Base-by-base conservation (phyloP, 495 filamentous ascomycete species). In the Glonium stellatum region DNA sequence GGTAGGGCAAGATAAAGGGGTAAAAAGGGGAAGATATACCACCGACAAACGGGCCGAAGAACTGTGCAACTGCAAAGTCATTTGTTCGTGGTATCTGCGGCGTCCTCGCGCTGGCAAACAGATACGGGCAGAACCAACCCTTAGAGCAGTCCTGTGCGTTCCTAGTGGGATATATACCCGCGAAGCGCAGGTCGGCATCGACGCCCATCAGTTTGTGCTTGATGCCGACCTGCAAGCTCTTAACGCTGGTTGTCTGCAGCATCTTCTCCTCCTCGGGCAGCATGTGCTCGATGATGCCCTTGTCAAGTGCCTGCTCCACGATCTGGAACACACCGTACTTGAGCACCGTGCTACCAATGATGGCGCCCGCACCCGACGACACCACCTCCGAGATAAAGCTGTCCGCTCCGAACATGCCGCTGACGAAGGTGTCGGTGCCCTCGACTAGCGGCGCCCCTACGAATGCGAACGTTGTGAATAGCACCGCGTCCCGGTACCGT, bases 151-250 rank as follows among this genome's bases (percentile, higher is more conserved):
- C 69, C 44, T 69, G 50, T 8, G 54, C 0, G 65, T 67, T 62
- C 37, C 41, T 25, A 0, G 68, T 51, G 10, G 73, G 73, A 50
- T 65, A 67, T 5, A 67, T 66, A 8, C 59, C 60, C 0, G 47
- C 53, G 55, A 69, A 67, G 10, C 67, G 61, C 21, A 75, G 41
- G 54, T 75, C 71, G 18, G 73, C 71, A 49, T 75, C 70, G 5
- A 74, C 72, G 31, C 71, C 71, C 73, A 75, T 75, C 46, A 75
- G 68, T 19, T 75, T 75, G 62, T 75, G 73, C 50, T 75, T 74
- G 57, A 75, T 71, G 56, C 61, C 64, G n/a, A 74, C 74, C 42
- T 73, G 73, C 54, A 75, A 54, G 48, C 72, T 75, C 57, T 73
- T 72, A 51, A 72, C 74, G 54, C 57, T 67, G 1, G 67, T 73